Evolutionary conservation across 345 rosid species (phyloP).

Genomic region (Brassica nigra): DNA sequence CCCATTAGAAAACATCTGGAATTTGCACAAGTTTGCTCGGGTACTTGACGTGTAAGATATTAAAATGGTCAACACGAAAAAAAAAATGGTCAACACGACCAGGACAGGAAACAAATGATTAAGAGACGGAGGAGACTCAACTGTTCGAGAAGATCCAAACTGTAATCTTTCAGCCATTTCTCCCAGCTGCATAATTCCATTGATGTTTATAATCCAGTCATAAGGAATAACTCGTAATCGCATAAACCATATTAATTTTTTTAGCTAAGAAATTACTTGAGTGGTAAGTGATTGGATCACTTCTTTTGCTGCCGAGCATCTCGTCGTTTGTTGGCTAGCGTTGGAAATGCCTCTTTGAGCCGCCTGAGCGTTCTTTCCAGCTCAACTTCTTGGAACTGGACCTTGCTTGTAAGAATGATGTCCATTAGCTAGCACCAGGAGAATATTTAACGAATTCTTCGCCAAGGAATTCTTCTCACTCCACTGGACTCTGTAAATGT

Average conservation of each 20-base stretch:
- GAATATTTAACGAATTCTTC: too few species aligned
- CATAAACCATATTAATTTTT: neutral
- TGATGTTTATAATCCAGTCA: neutral
- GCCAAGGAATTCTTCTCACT: neutral
- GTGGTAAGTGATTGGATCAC: slow-evolving; percentile 97
- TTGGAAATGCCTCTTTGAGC: slow-evolving; percentile 80
- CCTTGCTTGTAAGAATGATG: slow-evolving; percentile 62
- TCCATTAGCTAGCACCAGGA: too few species aligned
- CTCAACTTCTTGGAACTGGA: slow-evolving; percentile 87
- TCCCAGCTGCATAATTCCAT: slow-evolving; percentile 50
- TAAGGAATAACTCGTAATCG: too few species aligned
- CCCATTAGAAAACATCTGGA: slow-evolving; percentile 59
- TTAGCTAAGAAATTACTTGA: slow-evolving; percentile 21
- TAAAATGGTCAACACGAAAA: slow-evolving; percentile 42
- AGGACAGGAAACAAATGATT: slow-evolving; percentile 60
- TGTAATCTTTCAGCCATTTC: slow-evolving; percentile 97
- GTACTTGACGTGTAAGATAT: slow-evolving; percentile 55
- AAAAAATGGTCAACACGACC: slow-evolving; percentile 42
- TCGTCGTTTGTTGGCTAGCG: slow-evolving; percentile 86
- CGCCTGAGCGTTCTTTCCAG: slow-evolving; percentile 84
- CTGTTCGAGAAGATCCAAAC: slow-evolving; percentile 54
- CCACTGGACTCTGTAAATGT: neutral
- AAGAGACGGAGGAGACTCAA: slow-evolving; percentile 54
- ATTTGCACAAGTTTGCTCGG: slow-evolving; percentile 38
- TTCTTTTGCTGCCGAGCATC: slow-evolving; percentile 97